Evolutionary conservation across 2,329 filamentous ascomycete species (phyloP).

Genomic region (Curvularia sp.): DNA sequence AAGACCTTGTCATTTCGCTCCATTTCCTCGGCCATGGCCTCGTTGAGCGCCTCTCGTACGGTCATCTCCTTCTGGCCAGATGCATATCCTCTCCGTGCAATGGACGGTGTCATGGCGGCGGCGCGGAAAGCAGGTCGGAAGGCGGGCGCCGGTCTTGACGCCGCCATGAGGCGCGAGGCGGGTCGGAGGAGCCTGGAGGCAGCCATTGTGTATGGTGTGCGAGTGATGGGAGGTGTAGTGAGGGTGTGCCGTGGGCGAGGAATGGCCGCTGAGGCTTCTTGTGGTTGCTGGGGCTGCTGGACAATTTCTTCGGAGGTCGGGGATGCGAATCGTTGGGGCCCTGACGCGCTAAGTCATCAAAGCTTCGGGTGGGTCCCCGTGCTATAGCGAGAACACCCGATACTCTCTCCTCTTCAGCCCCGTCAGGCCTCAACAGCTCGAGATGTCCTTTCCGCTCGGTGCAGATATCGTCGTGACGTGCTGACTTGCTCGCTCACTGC

Average conservation of each 20-base stretch:
- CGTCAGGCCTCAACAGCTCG: not conserved
- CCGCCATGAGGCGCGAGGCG: conserved; percentile 67
- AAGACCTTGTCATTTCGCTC: conserved; percentile 95
- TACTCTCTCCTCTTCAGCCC: conserved; percentile 3
- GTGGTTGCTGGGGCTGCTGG: conserved; percentile 34
- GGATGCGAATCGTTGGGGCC: conserved; percentile 29
- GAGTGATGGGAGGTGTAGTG: conserved; percentile 26
- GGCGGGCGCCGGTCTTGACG: conserved; percentile 59
- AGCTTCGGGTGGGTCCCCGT: conserved; percentile 17
- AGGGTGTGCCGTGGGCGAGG: conserved; percentile 32
- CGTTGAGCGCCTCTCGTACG: conserved; percentile 95
- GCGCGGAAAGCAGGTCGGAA: conserved; percentile 62
- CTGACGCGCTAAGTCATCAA: conserved; percentile 19
- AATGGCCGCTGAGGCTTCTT: conserved; percentile 34
- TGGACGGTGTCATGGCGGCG: conserved; percentile 55
- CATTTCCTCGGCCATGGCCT: conserved; percentile 97
- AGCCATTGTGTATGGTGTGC: conserved; percentile 56
- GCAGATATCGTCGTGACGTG: not conserved
- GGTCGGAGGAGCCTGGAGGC: conserved; percentile 69
- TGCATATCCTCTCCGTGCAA: conserved; percentile 63
- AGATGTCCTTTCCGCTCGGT: not conserved
- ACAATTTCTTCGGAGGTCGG: conserved; percentile 36
- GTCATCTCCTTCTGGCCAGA: conserved; percentile 86
- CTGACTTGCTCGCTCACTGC: not conserved
- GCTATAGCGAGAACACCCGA: conserved; percentile 21